Evolutionary conservation across 1,284 basidiomycete genomes (phyloP).

Genomic region (Exobasidium cylindrosporum): DNA sequence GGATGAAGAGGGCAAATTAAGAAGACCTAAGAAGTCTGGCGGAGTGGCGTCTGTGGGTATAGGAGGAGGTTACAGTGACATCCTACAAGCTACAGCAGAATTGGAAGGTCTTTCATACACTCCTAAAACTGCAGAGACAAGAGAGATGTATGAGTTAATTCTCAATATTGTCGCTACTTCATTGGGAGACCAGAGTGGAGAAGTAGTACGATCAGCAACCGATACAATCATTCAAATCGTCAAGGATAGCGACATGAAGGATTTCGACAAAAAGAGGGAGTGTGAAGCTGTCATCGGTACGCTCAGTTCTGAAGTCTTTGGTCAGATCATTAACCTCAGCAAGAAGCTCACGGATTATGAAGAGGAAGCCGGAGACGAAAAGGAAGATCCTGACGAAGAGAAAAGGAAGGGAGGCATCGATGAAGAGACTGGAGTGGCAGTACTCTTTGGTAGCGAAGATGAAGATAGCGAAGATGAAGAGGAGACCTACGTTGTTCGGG

Average conservation of each 20-base stretch:
- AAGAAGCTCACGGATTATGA: constrained; percentile 98
- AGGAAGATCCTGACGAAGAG: constrained; percentile 66
- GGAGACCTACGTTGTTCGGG: constrained; percentile 74
- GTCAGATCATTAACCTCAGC: constrained; percentile 77
- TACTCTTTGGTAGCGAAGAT: constrained; percentile 58
- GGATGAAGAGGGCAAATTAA: constrained; percentile 31
- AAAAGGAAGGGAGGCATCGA: constrained; percentile 76
- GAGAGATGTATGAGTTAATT: constrained; percentile 91
- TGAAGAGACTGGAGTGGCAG: constrained; percentile 61
- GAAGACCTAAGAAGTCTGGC: constrained; percentile 19
- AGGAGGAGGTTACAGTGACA: constrained; percentile 35
- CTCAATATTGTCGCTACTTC: constrained; percentile 66
- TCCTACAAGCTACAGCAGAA: constrained; percentile 66
- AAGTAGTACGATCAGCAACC: constrained; percentile 89
- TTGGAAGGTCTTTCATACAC: constrained; percentile 89
- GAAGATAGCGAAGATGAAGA: constrained; percentile 86
- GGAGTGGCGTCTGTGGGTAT: constrained; percentile 12
- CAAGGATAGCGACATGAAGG: constrained; percentile 85
- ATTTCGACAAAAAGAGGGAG: constrained; percentile 97
- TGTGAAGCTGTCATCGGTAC: constrained; percentile 76
- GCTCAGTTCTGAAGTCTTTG: constrained; percentile 73
- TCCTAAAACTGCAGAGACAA: constrained; percentile 87
- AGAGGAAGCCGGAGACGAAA: constrained; percentile 62
- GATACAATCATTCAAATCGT: constrained; percentile 85
- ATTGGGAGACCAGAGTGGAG: constrained; percentile 91